Percentiles rank a stretch among this genome's conserved stretches.
Evolutionary conservation across 768 basidiomycete species (phyloP).

Genomic region (Dentipellis fragilis): DNA sequence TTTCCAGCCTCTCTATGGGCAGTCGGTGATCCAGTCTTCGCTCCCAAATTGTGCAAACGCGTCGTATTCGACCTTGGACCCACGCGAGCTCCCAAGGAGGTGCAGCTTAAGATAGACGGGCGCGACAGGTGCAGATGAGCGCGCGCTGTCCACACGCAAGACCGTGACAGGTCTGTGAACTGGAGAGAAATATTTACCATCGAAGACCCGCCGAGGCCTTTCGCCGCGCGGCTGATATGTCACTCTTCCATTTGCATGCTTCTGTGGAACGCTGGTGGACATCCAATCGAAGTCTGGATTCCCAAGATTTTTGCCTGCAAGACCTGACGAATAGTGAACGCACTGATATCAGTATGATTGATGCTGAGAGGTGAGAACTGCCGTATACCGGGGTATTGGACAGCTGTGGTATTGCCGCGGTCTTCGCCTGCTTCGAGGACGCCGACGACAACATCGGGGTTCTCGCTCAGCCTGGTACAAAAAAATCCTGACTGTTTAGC

Average conservation of each 20-base stretch:
- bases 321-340: neutral
- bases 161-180: neutral
- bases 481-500: neutral
- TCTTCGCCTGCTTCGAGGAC: neutral
- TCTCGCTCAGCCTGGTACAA: neutral
- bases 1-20: too few species aligned
- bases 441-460: neutral
- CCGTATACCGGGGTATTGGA: neutral
- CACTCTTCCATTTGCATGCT: constrained; percentile 11
- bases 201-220: constrained; percentile 21
- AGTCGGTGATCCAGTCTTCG: constrained; percentile 20
- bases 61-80: constrained; percentile 8
- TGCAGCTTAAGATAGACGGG: neutral
- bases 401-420: neutral
- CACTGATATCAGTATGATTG: neutral
- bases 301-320: neutral
- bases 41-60: constrained; percentile 16
- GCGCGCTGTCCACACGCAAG: neutral
- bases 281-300: constrained; percentile 18
- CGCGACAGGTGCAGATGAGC: neutral
- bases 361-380: neutral
- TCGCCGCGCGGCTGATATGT: constrained; percentile 17
- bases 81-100: neutral
- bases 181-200: constrained; percentile 2
- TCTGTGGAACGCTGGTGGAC: constrained; percentile 19